Evolutionary conservation across 768 basidiomycete species (phyloP), one percentile per base, ranked within the genome.

Genomic region (Tulasnella calospora): DNA sequence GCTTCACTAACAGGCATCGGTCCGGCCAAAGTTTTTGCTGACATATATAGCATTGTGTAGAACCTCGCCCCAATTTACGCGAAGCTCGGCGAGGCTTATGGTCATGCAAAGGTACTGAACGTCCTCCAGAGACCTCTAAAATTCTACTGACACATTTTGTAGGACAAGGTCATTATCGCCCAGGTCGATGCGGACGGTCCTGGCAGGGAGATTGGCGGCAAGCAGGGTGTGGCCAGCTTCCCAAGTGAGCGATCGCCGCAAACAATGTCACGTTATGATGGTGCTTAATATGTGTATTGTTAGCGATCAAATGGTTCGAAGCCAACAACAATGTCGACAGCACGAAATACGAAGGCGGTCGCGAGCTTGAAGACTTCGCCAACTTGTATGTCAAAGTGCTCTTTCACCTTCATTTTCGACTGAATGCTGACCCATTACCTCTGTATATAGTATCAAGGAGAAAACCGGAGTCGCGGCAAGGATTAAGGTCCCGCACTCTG

Each of bases 131-230:
- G 13, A 19, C 36, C 7, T 17, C 15, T n/a, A 72, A 15, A 7
- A n/a, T 33, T 0, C 5, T 40, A 23, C 44, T 40, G 23, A 72
- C 17, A 36, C 13, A 6, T 27, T 51, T 9, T 51, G 15, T 46
- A 79, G 80, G 91, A 94, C 82, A 94, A 93, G 83, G 92, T 98
- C 30, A 82, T 94, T 73, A 89, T 98, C 81, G 96, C 95, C 75
- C 97, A 97, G 83, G 91, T 96, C 15, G 95, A 98, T 81, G 95
- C 95, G 1, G 96, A 98, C 82, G 94, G 95, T 73, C 91, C 83
- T 57, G 96, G 95, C 73, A 91, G 90, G 81, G 87, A 90, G 3
- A 82, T 95, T 57, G 96, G 94, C 33, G 57, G 79, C 81, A 90
- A 91, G 85, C 95, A 90, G 82, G 95, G 89, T 17, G 92, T 97